Evolutionary conservation across 2,329 filamentous ascomycete genomes (phyloP).

Genomic region (Aspergillus pseudoterreus): DNA sequence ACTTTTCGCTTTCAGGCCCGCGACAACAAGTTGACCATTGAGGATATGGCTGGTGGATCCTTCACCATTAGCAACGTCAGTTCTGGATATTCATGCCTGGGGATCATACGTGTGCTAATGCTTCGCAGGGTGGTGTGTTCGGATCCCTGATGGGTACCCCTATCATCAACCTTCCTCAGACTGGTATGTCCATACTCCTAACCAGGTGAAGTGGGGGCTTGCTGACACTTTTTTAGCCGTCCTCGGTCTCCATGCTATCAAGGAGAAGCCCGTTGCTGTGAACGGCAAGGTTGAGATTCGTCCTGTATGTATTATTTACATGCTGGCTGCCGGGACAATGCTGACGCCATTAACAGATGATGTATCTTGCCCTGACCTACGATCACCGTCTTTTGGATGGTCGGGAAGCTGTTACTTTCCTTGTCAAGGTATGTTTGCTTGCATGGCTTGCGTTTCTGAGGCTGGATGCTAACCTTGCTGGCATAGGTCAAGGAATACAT

Average conservation of each 20-base stretch:
- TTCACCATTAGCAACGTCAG: slow-evolving; percentile 91
- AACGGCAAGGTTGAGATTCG: slow-evolving; percentile 94
- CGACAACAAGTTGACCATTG: slow-evolving; percentile 93
- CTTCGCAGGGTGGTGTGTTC: slow-evolving; percentile 72
- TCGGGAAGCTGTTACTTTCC: slow-evolving; percentile 90
- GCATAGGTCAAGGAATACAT: slow-evolving; percentile 82
- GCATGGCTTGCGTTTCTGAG: background rate
- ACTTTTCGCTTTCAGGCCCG: slow-evolving; percentile 60
- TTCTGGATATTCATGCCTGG: background rate
- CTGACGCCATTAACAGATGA: slow-evolving; percentile 61
- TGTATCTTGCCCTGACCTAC: slow-evolving; percentile 97
- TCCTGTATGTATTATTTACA: slow-evolving; percentile 50
- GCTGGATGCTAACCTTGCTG: slow-evolving; percentile 8
- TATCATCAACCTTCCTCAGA: slow-evolving; percentile 96
- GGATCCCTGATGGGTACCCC: slow-evolving; percentile 96
- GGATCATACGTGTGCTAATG: background rate
- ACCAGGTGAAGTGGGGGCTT: background rate
- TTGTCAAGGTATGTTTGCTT: slow-evolving; percentile 65
- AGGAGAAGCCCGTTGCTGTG: slow-evolving; percentile 83
- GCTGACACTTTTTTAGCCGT: slow-evolving; percentile 53
- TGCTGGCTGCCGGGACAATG: background rate
- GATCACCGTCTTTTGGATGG: slow-evolving; percentile 95
- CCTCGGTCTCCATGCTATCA: slow-evolving; percentile 91
- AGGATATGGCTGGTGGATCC: slow-evolving; percentile 97
- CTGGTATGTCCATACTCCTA: slow-evolving; percentile 44